Evolutionary conservation across 345 rosid genomes (phyloP).

Genomic region (Dimocarpus longan): DNA sequence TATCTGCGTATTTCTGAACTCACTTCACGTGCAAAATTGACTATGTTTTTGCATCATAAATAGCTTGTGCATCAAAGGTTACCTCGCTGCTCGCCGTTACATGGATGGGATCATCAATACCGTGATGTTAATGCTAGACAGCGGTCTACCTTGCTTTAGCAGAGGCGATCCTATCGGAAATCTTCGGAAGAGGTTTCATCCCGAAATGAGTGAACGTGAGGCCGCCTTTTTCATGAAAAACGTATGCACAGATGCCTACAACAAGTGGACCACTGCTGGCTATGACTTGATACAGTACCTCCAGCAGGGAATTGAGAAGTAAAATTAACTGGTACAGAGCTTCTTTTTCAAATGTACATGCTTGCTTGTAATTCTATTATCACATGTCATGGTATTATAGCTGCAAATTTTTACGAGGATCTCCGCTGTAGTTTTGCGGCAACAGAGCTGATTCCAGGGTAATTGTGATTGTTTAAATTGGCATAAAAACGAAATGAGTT

Average conservation of each 20-base stretch:
- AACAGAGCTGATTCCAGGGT: constrained; percentile 1
- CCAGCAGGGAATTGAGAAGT: constrained; percentile 98
- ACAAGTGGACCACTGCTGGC: constrained; percentile 94
- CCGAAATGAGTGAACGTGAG: constrained; percentile 96
- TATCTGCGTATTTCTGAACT: background rate
- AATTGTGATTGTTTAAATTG: constrained; percentile 6
- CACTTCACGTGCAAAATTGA: background rate
- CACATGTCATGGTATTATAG: background rate
- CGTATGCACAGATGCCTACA: constrained; percentile 90
- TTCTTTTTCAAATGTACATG: constrained; percentile 35
- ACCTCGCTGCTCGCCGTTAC: constrained; percentile 78
- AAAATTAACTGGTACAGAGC: constrained; percentile 5
- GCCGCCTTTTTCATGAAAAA: constrained; percentile 92
- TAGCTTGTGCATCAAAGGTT: constrained; percentile 94
- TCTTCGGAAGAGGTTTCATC: constrained; percentile 95
- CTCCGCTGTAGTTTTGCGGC: constrained; percentile 21
- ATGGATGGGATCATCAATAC: constrained; percentile 93
- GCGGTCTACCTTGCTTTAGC: constrained; percentile 97
- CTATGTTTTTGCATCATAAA: background rate
- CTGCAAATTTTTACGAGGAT: constrained; percentile 24
- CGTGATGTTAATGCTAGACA: constrained; percentile 88
- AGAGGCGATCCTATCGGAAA: constrained; percentile 95
- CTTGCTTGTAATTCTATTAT: constrained; percentile 27
- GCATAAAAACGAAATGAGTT: constrained; percentile 12
- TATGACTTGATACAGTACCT: constrained; percentile 94